Evolutionary conservation across 441 rosid genomes (phyloP).

Genomic region (Adansonia madagascariensis): DNA sequence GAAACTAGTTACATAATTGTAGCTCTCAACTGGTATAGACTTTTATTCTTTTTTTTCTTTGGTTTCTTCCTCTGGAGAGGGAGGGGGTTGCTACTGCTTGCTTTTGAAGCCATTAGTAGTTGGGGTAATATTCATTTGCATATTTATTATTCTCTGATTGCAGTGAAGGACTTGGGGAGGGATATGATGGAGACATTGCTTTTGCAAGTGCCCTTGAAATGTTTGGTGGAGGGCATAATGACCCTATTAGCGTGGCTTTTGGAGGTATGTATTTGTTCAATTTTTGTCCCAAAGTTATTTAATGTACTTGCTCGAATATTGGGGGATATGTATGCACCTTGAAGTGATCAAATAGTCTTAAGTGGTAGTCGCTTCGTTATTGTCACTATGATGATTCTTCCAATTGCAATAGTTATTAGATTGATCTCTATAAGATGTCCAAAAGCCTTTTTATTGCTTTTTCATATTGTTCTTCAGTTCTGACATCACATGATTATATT

Average conservation of each 20-base stretch:
- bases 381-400: background rate
- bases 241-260: conserved; percentile 96
- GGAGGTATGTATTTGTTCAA: conserved; percentile 62
- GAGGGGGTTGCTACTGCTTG: conserved; percentile 10
- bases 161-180: conserved; percentile 99
- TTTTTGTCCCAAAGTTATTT: background rate
- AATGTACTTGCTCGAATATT: background rate
- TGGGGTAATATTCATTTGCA: conserved; percentile 17
- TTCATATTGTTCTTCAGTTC: background rate
- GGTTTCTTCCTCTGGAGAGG: background rate
- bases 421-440: conserved; percentile 9
- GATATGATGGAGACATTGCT: conserved; percentile 98
- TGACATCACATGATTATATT: conserved; percentile 7
- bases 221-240: conserved; percentile 99
- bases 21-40: background rate
- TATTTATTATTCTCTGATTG: conserved; percentile 35
- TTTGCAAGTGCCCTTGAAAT: conserved; percentile 99
- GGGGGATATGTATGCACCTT: background rate
- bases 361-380: background rate
- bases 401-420: background rate
- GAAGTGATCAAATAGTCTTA: background rate
- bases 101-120: conserved; percentile 12
- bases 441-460: conserved; percentile 2
- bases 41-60: background rate
- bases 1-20: background rate